Conservation (phyloP, 306 rosid genomes). For the Vachellia collinsii region DNA sequence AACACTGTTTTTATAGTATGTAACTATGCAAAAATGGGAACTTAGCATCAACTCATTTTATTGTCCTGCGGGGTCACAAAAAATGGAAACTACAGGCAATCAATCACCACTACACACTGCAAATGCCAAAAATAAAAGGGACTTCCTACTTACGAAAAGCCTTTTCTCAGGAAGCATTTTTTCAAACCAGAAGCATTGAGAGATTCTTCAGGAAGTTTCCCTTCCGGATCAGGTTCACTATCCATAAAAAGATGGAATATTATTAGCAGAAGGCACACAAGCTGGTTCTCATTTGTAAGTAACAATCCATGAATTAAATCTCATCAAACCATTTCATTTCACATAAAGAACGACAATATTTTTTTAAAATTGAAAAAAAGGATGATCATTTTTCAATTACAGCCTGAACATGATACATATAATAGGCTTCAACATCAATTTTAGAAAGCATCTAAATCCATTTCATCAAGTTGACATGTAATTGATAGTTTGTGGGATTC, state of each 20-base stretch:
- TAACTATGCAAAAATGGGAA: slow-evolving; percentile 16
- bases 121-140: slow-evolving; percentile 36
- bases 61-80: background rate
- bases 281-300: background rate
- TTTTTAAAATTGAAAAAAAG: background rate
- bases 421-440: slow-evolving; percentile 15
- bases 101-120: slow-evolving; percentile 15
- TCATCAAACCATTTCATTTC: background rate
- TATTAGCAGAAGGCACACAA: slow-evolving; percentile 26
- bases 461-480: slow-evolving; percentile 11
- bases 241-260: slow-evolving; percentile 32
- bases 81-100: slow-evolving; percentile 22
- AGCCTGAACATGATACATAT: slow-evolving; percentile 12
- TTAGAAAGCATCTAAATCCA: slow-evolving; percentile 28
- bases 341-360: background rate
- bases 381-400: slow-evolving; percentile 17
- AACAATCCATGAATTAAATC: slow-evolving; percentile 28
- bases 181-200: slow-evolving; percentile 78
- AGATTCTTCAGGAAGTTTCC: slow-evolving; percentile 87
- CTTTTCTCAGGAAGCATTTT: slow-evolving; percentile 74
- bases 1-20: slow-evolving; percentile 23
- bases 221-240: slow-evolving; percentile 90
- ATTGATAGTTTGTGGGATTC: slow-evolving; percentile 8
- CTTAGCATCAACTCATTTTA: slow-evolving; percentile 11
- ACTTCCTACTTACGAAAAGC: slow-evolving; percentile 76